phyloP scores from a whole-genome alignment of 495 filamentous ascomycete species.

The Aspergillus saccharolyticus region DNA sequence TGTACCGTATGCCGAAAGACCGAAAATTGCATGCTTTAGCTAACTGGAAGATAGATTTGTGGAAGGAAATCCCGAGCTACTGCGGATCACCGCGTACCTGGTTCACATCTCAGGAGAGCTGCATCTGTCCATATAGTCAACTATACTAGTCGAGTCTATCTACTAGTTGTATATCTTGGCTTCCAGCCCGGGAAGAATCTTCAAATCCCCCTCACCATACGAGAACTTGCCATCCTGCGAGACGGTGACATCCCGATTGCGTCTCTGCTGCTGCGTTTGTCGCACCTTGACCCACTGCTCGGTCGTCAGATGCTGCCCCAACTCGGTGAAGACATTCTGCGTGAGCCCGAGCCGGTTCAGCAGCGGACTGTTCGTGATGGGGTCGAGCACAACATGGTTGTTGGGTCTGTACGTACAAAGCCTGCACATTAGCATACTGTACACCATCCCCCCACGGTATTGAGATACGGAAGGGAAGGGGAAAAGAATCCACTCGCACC shows the following conservation, averaged over 20 bases:
- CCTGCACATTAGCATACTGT: slow-evolving; percentile 3
- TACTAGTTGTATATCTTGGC: slow-evolving; percentile 41
- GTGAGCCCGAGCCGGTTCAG: slow-evolving; percentile 38
- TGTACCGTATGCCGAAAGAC: too few relatives aligned
- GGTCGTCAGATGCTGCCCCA: slow-evolving; percentile 30
- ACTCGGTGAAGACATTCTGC: slow-evolving; percentile 27
- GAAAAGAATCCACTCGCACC: slow-evolving; percentile 11
- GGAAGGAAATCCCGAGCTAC: too few relatives aligned
- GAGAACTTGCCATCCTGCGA: slow-evolving; percentile 32
- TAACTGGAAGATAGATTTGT: too few relatives aligned
- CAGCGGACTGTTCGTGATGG: slow-evolving; percentile 39
- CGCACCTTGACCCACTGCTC: slow-evolving; percentile 34
- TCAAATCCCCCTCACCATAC: slow-evolving; percentile 38
- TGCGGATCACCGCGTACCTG: too few relatives aligned
- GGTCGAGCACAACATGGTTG: slow-evolving; percentile 37
- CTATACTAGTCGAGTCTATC: too few relatives aligned
- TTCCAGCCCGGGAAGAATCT: slow-evolving; percentile 44
- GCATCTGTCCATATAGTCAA: too few relatives aligned
- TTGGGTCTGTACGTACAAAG: slow-evolving; percentile 28
- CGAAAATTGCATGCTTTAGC: too few relatives aligned
- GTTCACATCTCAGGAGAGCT: too few relatives aligned
- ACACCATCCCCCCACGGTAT: too few relatives aligned
- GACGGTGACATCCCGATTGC: slow-evolving; percentile 36
- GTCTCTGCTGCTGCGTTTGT: slow-evolving; percentile 41
- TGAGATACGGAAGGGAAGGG: too few relatives aligned